Percentiles rank a stretch among this genome's conserved stretches.
These are phyloP conservation scores for Euphorbia corollata DNA, from an alignment of 441 rosid genomes.

Conservation along the genomic window DNA sequence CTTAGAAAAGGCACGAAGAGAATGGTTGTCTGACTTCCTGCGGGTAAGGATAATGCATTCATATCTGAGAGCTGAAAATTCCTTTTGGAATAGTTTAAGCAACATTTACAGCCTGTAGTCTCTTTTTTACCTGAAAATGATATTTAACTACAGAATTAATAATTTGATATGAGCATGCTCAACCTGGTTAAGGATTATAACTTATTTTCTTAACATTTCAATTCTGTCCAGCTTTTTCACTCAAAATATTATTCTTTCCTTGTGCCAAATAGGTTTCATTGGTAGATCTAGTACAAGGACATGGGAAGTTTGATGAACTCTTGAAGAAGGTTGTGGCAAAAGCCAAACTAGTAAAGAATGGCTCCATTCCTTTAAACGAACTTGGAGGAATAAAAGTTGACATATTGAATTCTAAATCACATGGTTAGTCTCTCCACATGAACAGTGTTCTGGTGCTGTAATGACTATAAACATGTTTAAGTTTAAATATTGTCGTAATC, in stretches of 20 bases:
- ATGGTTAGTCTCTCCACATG: conserved; percentile 42
- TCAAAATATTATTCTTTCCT: not conserved
- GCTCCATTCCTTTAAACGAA: conserved; percentile 51
- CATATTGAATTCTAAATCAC: conserved; percentile 47
- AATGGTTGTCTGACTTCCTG: conserved; percentile 67
- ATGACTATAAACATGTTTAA: not conserved
- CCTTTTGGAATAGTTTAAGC: not conserved
- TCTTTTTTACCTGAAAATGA: not conserved
- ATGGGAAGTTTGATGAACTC: conserved; percentile 27
- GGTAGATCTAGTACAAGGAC: conserved; percentile 33
- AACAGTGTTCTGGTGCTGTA: not conserved
- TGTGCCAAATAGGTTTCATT: conserved; percentile 39
- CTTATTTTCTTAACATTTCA: conserved; percentile 6
- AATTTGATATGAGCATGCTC: not conserved
- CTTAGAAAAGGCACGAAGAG: conserved; percentile 55
- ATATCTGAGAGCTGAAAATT: not conserved
- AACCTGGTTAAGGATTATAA: not conserved
- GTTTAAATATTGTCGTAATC: not conserved
- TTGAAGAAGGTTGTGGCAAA: conserved; percentile 62
- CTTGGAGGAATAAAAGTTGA: conserved; percentile 58
- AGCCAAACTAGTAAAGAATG: conserved; percentile 61
- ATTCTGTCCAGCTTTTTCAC: conserved; percentile 3
- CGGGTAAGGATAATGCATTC: conserved; percentile 37
- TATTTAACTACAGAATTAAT: not conserved
- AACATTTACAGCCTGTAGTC: not conserved